phyloP scores from a whole-genome alignment of 768 basidiomycete genomes.

The Auricularia sp. region DNA sequence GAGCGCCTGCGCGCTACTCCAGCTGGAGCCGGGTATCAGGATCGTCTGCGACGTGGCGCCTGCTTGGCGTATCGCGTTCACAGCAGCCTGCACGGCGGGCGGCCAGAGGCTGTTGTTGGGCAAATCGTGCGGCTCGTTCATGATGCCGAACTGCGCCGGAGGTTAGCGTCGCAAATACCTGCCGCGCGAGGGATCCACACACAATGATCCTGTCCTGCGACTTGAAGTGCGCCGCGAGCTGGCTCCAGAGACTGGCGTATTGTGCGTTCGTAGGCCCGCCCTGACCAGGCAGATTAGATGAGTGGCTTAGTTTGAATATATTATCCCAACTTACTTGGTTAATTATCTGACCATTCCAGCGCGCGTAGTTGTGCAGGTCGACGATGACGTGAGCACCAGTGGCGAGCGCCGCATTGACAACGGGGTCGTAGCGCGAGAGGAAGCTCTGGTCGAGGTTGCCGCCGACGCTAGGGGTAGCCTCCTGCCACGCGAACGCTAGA shows the following conservation, averaged over 20 bases:
- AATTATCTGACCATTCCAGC: conserved; percentile 37
- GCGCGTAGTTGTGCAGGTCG: conserved; percentile 52
- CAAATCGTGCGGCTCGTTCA: conserved; percentile 43
- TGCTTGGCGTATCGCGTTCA: conserved; percentile 34
- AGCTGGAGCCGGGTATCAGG: conserved; percentile 35
- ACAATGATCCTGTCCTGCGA: conserved; percentile 28
- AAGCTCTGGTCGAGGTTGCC: conserved; percentile 36
- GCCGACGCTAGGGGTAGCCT: conserved; percentile 41
- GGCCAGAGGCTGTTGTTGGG: conserved; percentile 24
- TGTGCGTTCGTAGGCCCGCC: conserved; percentile 34
- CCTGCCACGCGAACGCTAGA: conserved; percentile 38
- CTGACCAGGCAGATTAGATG: conserved; percentile 18
- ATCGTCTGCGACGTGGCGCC: conserved; percentile 33
- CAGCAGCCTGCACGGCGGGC: conserved; percentile 26
- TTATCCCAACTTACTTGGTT: conserved; percentile 16
- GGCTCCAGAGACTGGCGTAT: conserved; percentile 32
- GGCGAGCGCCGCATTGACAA: conserved; percentile 38
- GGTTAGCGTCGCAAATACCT: conserved; percentile 19
- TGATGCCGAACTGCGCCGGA: conserved; percentile 19
- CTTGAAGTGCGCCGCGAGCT: conserved; percentile 31
- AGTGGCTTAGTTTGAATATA: conserved; percentile 19
- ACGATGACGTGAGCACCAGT: conserved; percentile 40
- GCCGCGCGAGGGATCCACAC: conserved; percentile 12
- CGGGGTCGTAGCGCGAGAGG: conserved; percentile 36
- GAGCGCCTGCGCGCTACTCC: conserved; percentile 29